Conservation (phyloP, 108 stramenopile species). For the Pseudonitzschia delicatissima region DNA sequence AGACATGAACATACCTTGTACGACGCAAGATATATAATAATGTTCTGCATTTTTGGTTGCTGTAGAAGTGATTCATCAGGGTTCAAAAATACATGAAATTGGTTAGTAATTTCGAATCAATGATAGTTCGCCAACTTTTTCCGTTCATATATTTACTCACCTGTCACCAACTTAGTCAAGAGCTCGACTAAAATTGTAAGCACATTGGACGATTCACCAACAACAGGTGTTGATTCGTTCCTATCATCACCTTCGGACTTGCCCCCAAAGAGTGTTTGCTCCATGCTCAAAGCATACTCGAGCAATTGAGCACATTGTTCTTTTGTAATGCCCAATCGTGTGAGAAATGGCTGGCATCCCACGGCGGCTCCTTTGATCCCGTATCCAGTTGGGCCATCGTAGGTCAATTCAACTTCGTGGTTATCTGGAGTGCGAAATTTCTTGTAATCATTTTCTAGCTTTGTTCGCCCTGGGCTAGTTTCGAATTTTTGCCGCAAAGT, state of each 20-base stretch:
- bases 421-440: constrained; percentile 58
- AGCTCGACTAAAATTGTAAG: not conserved
- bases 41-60: constrained; percentile 12
- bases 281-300: constrained; percentile 22
- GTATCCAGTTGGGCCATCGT: constrained; percentile 62
- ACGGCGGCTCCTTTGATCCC: constrained; percentile 48
- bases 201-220: constrained; percentile 4
- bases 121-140: too few species aligned
- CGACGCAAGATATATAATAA: constrained; percentile 17
- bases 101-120: too few species aligned
- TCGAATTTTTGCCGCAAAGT: constrained; percentile 41
- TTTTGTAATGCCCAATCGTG: constrained; percentile 18
- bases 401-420: constrained; percentile 53
- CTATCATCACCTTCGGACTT: constrained; percentile 2
- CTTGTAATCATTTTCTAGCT: constrained; percentile 43
- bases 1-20: not conserved
- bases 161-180: constrained; percentile 1
- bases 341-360: constrained; percentile 58
- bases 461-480: constrained; percentile 37
- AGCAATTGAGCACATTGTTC: constrained; percentile 1
- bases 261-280: constrained; percentile 11
- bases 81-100: too few species aligned
- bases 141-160: not conserved
- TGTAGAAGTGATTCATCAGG: constrained; percentile 3
- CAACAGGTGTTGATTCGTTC: not conserved